These are phyloP conservation scores for Aspergillus bridgeri DNA, from an alignment of 495 filamentous ascomycete genomes.

Conservation along the genomic window DNA sequence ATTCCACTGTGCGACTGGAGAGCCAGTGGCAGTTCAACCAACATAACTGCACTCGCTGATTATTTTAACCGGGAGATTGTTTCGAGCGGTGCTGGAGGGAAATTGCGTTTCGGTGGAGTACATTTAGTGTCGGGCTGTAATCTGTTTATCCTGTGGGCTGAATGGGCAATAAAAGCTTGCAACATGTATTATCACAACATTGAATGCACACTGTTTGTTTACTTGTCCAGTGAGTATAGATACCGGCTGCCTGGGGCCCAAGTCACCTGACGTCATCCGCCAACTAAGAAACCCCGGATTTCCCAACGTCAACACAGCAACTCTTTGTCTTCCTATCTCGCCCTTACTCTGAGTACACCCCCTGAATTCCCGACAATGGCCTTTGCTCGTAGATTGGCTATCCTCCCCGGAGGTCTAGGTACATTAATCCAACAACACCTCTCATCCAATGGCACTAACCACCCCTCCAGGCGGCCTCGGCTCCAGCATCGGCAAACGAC, in stretches of 20 bases:
- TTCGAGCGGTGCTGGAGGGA: no score
- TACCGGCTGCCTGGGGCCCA: no score
- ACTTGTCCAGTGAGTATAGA: no score
- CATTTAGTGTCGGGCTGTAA: no score
- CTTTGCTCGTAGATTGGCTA: constrained; percentile 33
- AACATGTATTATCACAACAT: no score
- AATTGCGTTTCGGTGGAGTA: no score
- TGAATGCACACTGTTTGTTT: no score
- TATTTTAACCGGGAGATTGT: no score
- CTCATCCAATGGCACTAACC: constrained; percentile 4
- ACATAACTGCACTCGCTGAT: no score
- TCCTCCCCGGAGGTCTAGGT: constrained; percentile 41
- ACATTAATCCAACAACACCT: constrained; percentile 12
- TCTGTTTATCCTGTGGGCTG: no score
- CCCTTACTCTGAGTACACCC: neutral
- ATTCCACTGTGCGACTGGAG: neutral
- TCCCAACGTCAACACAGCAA: no score
- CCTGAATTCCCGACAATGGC: constrained; percentile 20
- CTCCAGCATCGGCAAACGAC: constrained; percentile 37
- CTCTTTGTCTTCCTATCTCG: neutral
- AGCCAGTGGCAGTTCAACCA: neutral
- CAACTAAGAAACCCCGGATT: neutral
- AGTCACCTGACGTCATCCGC: neutral
- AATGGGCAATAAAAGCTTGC: no score
- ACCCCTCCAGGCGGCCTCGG: constrained; percentile 32